Evolutionary conservation across 2,329 filamentous ascomycete species (phyloP).

Genomic region (Phialemonium atrogriseum): DNA sequence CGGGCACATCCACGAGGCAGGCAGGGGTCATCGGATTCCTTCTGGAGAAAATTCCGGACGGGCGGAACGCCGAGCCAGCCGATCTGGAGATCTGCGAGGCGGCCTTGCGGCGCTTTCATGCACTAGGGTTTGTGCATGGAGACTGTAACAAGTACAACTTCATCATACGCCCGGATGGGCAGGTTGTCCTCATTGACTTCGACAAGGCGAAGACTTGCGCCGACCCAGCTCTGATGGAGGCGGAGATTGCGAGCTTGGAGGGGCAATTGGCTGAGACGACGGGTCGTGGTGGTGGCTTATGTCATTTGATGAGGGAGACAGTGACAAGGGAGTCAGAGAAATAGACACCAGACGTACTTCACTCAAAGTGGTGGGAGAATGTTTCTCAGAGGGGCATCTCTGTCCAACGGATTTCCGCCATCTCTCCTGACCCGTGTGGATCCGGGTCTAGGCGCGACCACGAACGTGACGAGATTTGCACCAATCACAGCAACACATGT

Average conservation of each 20-base stretch:
- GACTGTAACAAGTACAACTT: constrained; percentile 5
- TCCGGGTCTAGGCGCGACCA: too few species aligned
- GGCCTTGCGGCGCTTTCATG: constrained; percentile 7
- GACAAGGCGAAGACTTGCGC: neutral
- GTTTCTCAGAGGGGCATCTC: too few species aligned
- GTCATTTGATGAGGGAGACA: too few species aligned
- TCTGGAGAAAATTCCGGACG: constrained; percentile 17
- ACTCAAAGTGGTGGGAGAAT: too few species aligned
- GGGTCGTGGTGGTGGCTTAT: constrained; percentile 2
- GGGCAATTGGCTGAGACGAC: constrained; percentile 1
- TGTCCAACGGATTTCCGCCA: too few species aligned
- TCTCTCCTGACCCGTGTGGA: too few species aligned
- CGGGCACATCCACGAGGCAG: constrained; percentile 27
- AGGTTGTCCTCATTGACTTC: constrained; percentile 3
- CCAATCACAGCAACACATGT: too few species aligned
- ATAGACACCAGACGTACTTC: too few species aligned
- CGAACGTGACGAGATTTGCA: too few species aligned
- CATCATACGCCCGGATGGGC: constrained; percentile 2
- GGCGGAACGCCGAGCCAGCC: neutral
- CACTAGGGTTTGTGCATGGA: constrained; percentile 4
- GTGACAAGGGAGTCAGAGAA: too few species aligned
- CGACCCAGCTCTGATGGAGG: constrained; percentile 1
- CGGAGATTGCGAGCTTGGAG: constrained; percentile 1
- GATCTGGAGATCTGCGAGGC: constrained; percentile 9
- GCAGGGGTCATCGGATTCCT: constrained; percentile 30